Conservation (phyloP, 2,329 filamentous ascomycete species). For the Aspergillus versicolor region DNA sequence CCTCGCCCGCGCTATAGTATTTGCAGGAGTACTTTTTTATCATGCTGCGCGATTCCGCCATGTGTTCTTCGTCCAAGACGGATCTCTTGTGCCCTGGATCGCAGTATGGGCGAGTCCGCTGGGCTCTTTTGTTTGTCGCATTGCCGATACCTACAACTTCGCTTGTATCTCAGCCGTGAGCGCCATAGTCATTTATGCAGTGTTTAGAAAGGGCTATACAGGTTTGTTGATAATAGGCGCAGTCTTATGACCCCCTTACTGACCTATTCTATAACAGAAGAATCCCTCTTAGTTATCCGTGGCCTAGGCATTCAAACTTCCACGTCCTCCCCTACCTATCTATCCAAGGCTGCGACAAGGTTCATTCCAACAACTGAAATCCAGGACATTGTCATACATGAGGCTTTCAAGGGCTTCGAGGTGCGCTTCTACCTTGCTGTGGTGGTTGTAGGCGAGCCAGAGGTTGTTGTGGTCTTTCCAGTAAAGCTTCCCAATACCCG, state of each 20-base stretch:
- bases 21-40: conserved; percentile 40
- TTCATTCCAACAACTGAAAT: conserved; percentile 92
- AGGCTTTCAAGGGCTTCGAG: conserved; percentile 90
- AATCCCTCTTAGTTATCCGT: conserved; percentile 83
- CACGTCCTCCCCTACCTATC: conserved; percentile 66
- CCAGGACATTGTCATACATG: conserved; percentile 89
- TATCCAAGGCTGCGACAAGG: conserved; percentile 61
- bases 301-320: conserved; percentile 89
- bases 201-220: conserved; percentile 51
- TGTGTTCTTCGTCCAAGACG: conserved; percentile 27
- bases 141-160: conserved; percentile 43
- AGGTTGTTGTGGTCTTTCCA: conserved; percentile 94
- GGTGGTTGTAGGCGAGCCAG: conserved; percentile 82
- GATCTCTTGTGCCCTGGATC: conserved; percentile 27
- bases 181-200: conserved; percentile 42
- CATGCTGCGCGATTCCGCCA: conserved; percentile 34
- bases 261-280: conserved; percentile 52
- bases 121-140: conserved; percentile 32
- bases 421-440: conserved; percentile 87
- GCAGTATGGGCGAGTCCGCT: conserved; percentile 34
- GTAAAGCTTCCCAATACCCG: conserved; percentile 39
- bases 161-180: conserved; percentile 42
- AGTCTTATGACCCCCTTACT: conserved; percentile 4
- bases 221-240: conserved; percentile 39
- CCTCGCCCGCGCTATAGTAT: conserved; percentile 46